Evolutionary conservation across 352 stramenopile genomes (phyloP).

Genomic region (Phytopythium mirpurense): DNA sequence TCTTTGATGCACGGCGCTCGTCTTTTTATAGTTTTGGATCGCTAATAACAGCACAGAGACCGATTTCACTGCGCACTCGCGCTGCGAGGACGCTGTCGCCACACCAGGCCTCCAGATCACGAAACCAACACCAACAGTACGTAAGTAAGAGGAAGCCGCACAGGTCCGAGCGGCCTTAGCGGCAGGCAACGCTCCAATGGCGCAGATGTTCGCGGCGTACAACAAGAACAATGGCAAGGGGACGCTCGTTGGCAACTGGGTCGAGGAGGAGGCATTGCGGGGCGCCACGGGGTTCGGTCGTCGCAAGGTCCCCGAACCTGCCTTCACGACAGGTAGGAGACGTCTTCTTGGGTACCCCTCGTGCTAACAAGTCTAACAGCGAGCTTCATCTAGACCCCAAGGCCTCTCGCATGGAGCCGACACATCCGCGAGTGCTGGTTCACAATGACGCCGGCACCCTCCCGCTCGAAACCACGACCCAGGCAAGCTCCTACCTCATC

Average conservation of each 20-base stretch:
- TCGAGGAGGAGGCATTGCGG: constrained; percentile 74
- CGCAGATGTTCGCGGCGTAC: constrained; percentile 51
- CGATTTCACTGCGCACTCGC: neutral
- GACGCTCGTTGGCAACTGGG: constrained; percentile 79
- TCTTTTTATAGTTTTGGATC: neutral
- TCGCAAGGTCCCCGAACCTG: constrained; percentile 35
- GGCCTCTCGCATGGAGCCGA: constrained; percentile 36
- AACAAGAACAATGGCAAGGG: constrained; percentile 82
- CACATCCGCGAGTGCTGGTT: constrained; percentile 44
- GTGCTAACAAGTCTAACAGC: neutral
- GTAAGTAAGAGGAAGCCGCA: neutral
- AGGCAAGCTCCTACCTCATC: constrained; percentile 45
- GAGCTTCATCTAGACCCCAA: constrained; percentile 22
- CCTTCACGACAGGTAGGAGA: constrained; percentile 22
- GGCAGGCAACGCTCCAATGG: neutral
- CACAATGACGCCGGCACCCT: constrained; percentile 21
- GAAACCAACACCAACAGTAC: too few species aligned
- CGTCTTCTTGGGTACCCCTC: neutral
- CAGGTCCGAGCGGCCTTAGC: neutral
- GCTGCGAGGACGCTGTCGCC: neutral
- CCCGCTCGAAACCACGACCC: constrained; percentile 49
- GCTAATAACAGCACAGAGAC: neutral
- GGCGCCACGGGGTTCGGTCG: constrained; percentile 51
- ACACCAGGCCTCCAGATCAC: neutral
- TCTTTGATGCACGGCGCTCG: too few species aligned